Conservation (phyloP, 1,139 yeast genomes). For the Zygosaccharomyces sapae region DNA sequence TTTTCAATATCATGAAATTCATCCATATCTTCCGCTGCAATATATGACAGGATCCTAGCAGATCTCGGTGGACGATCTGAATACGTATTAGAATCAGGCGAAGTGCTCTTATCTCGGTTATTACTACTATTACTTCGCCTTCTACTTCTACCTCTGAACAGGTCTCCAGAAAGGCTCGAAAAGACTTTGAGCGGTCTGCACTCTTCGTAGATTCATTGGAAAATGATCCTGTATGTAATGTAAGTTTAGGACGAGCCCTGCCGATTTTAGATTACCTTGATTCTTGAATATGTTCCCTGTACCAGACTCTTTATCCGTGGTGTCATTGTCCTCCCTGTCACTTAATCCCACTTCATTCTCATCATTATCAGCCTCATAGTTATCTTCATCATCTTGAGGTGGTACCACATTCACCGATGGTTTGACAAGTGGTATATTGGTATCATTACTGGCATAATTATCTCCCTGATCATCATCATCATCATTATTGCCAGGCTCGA, state of each 20-base stretch:
- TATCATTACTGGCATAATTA: conserved; percentile 1
- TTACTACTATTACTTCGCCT: conserved; percentile 19
- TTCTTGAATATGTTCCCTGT: conserved; percentile 20
- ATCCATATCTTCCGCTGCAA: conserved; percentile 34
- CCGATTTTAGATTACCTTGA: conserved; percentile 4
- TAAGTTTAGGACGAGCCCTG: conserved; percentile 18
- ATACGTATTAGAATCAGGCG: conserved; percentile 15
- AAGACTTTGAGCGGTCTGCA: conserved; percentile 7
- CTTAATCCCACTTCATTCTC: conserved; percentile 7
- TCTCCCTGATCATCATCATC: conserved; percentile 6
- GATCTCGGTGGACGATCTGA: conserved; percentile 23
- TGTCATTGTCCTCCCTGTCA: conserved; percentile 10
- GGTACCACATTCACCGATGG: conserved; percentile 15
- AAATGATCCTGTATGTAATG: conserved; percentile 19
- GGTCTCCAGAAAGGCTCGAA: conserved; percentile 8
- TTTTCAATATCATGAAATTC: conserved; percentile 34
- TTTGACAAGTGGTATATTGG: conserved; percentile 5
- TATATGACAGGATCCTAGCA: conserved; percentile 28
- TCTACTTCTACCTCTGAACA: conserved; percentile 14
- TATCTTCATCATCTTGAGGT: conserved; percentile 9
- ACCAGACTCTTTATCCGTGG: conserved; percentile 14
- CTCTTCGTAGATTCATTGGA: conserved; percentile 7
- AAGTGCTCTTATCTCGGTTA: conserved; percentile 7
- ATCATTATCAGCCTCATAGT: conserved; percentile 7
- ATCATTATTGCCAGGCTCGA: conserved; percentile 14